Evolutionary conservation across 129 eudicot genomes (phyloP).

Genomic region (Tanacetum coccineum): DNA sequence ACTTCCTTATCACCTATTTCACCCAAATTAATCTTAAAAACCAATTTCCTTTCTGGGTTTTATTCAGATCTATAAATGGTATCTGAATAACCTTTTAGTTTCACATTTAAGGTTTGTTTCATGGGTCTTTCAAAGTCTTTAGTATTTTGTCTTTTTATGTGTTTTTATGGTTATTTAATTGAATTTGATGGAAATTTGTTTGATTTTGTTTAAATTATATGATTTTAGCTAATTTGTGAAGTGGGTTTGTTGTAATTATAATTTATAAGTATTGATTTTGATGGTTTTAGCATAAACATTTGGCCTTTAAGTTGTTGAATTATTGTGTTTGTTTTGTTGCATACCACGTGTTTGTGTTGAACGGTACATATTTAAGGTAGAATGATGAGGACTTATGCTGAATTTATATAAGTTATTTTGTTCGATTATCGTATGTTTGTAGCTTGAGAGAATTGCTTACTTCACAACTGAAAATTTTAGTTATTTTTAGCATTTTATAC

Average conservation of each 20-base stretch:
- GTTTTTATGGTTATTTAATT: background rate
- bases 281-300: background rate
- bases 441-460: background rate
- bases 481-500: conserved; percentile 10
- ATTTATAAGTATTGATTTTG: background rate
- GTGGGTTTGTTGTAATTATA: conserved; percentile 5
- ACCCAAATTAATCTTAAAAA: conserved; percentile 35
- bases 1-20: conserved; percentile 37
- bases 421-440: background rate
- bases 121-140: background rate
- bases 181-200: background rate
- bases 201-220: conserved; percentile 20
- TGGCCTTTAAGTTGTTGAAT: background rate
- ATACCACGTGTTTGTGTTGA: conserved; percentile 18
- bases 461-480: background rate
- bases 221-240: conserved; percentile 19
- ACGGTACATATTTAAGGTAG: background rate
- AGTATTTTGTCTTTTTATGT: conserved; percentile 18
- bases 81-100: conserved; percentile 26
- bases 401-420: background rate
- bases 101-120: conserved; percentile 38
- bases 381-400: conserved; percentile 3
- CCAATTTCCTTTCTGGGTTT: conserved; percentile 27
- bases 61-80: conserved; percentile 52
- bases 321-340: conserved; percentile 14